A percentile compares a stretch with the other conserved stretches of the same genome.
Evolutionary conservation across 371 early-diverging fungal genomes (phyloP).

Genomic region (Mortierella sp.): DNA sequence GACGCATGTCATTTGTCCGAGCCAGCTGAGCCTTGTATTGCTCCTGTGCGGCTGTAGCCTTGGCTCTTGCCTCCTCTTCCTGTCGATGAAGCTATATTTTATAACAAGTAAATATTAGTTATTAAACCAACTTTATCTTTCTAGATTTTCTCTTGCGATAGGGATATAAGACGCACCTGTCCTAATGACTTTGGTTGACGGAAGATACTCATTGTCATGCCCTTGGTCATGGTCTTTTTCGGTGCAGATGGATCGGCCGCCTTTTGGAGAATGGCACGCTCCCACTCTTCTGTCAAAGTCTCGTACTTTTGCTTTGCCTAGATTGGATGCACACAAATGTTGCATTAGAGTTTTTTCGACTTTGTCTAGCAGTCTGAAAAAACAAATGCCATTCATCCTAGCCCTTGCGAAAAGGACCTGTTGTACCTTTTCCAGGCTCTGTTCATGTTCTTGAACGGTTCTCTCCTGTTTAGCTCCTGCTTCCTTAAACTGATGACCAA

Average conservation of each 20-base stretch:
- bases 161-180: constrained; percentile 55
- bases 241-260: constrained; percentile 60
- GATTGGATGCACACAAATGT: not conserved
- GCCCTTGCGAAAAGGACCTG: too few species aligned
- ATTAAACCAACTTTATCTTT: too few species aligned
- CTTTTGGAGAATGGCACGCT: constrained; percentile 72
- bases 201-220: constrained; percentile 61
- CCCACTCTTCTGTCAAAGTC: constrained; percentile 78
- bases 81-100: constrained; percentile 65
- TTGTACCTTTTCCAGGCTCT: constrained; percentile 75
- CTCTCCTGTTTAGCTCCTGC: constrained; percentile 75
- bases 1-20: constrained; percentile 67
- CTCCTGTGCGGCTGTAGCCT: constrained; percentile 76
- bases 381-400: too few species aligned
- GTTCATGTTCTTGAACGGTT: constrained; percentile 72
- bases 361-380: not conserved
- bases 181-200: constrained; percentile 63
- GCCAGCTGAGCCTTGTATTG: constrained; percentile 76
- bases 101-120: too few species aligned
- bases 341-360: not conserved
- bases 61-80: constrained; percentile 76
- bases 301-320: constrained; percentile 79
- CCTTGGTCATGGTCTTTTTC: constrained; percentile 58
- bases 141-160: not conserved
- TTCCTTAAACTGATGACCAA: constrained; percentile 72